These are phyloP conservation scores for Leptographium procerum DNA, from an alignment of 2,329 filamentous ascomycete species.

Conservation along the genomic window DNA sequence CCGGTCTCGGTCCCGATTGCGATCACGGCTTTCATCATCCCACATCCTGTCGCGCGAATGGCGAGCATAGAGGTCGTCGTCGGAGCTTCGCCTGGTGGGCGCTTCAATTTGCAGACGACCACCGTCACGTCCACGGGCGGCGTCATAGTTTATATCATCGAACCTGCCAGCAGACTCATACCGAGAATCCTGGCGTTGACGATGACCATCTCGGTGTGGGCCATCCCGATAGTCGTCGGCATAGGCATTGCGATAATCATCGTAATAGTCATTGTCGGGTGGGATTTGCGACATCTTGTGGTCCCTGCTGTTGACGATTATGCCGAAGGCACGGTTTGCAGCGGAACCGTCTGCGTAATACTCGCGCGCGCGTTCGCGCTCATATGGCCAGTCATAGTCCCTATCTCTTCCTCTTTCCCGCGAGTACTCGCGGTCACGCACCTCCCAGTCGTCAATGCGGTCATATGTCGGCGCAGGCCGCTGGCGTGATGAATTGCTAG, in stretches of 20 bases:
- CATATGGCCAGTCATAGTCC: not conserved
- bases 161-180: not conserved
- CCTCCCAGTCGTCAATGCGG: slow-evolving; percentile 32
- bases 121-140: not conserved
- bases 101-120: slow-evolving; percentile 8
- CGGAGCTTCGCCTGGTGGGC: slow-evolving; percentile 4
- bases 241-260: slow-evolving; percentile 1
- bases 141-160: slow-evolving; percentile 1
- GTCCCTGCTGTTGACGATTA: slow-evolving; percentile 11
- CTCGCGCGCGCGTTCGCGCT: slow-evolving; percentile 16
- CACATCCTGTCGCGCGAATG: slow-evolving; percentile 8
- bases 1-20: not conserved
- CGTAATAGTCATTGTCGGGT: not conserved
- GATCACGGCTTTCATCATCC: slow-evolving; percentile 5
- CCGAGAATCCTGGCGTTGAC: slow-evolving; percentile 1
- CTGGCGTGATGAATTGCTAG: slow-evolving; percentile 4
- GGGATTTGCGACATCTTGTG: slow-evolving; percentile 5
- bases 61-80: slow-evolving; percentile 10
- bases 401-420: slow-evolving; percentile 15
- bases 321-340: slow-evolving; percentile 9
- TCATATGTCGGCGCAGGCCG: slow-evolving; percentile 20
- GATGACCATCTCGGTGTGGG: not conserved
- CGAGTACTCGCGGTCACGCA: slow-evolving; percentile 31
- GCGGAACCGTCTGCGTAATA: slow-evolving; percentile 11
- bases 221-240: not conserved